Evolutionary conservation across 2,329 filamentous ascomycete genomes (phyloP).

Genomic region (Talaromyces funiculosus): DNA sequence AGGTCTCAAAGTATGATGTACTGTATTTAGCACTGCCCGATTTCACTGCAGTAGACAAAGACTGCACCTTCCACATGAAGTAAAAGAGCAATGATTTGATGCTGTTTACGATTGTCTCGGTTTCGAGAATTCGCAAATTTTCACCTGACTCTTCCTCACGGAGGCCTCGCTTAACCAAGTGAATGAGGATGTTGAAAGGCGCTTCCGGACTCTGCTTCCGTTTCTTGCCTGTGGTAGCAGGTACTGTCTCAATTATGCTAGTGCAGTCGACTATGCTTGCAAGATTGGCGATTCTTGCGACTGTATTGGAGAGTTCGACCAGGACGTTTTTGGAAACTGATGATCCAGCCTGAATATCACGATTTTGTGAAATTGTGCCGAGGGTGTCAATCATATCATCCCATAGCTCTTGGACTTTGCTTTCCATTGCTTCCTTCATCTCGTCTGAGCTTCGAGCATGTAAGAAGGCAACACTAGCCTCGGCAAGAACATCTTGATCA

Average conservation of each 20-base stretch:
- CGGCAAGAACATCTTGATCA: slow-evolving; percentile 74
- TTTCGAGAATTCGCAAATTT: slow-evolving; percentile 69
- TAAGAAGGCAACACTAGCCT: slow-evolving; percentile 75
- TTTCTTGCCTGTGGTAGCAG: slow-evolving; percentile 29
- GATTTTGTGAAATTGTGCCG: slow-evolving; percentile 63
- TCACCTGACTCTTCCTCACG: slow-evolving; percentile 58
- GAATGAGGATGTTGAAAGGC: slow-evolving; percentile 62
- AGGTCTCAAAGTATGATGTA: slow-evolving; percentile 59
- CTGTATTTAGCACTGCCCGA: slow-evolving; percentile 53
- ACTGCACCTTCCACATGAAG: slow-evolving; percentile 86
- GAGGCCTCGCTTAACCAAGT: slow-evolving; percentile 68
- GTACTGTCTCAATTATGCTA: slow-evolving; percentile 61
- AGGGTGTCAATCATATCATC: slow-evolving; percentile 73
- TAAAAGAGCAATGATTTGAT: slow-evolving; percentile 78
- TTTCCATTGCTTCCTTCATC: slow-evolving; percentile 76
- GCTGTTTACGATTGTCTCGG: slow-evolving; percentile 68
- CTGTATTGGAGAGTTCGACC: slow-evolving; percentile 64
- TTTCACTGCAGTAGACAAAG: slow-evolving; percentile 51
- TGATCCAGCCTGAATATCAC: slow-evolving; percentile 65
- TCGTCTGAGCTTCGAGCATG: slow-evolving; percentile 84
- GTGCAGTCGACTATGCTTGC: slow-evolving; percentile 73
- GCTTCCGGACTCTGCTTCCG: slow-evolving; percentile 35
- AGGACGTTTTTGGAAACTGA: slow-evolving; percentile 62
- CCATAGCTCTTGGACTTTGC: slow-evolving; percentile 77
- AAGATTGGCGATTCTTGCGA: slow-evolving; percentile 75